Percentiles rank a stretch among this genome's conserved stretches.
These are phyloP conservation scores for Firmiana major DNA, from an alignment of 345 rosid species.

Conservation along the genomic window DNA sequence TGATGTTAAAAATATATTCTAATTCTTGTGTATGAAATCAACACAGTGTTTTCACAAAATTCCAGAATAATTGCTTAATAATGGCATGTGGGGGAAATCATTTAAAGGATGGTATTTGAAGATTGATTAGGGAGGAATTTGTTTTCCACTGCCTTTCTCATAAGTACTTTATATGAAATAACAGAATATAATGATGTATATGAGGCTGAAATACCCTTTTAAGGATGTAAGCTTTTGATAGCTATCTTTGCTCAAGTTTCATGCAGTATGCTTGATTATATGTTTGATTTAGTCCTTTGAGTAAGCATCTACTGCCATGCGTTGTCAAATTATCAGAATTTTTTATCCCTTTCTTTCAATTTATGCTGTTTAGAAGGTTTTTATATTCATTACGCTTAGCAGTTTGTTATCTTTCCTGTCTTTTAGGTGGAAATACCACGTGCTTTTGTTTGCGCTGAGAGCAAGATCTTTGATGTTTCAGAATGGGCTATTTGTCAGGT, in stretches of 20 bases:
- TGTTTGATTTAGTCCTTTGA: neutral
- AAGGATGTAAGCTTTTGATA: constrained; percentile 1
- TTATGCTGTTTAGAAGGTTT: constrained; percentile 2
- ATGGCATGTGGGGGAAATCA: neutral
- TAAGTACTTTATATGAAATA: neutral
- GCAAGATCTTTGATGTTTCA: constrained; percentile 97
- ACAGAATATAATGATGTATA: neutral
- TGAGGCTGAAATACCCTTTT: neutral
- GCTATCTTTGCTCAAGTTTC: neutral
- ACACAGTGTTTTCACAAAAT: neutral
- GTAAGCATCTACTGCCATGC: neutral
- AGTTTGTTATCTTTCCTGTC: constrained; percentile 15
- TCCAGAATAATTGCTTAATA: neutral
- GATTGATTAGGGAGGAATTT: neutral
- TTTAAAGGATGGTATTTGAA: neutral
- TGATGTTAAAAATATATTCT: neutral
- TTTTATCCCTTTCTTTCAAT: neutral
- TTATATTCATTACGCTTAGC: constrained; percentile 13
- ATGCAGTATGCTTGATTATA: neutral
- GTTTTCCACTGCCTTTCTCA: neutral
- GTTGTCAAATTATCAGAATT: constrained; percentile 2
- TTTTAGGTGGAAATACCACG: constrained; percentile 88
- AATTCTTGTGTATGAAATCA: neutral
- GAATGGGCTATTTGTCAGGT: constrained; percentile 99
- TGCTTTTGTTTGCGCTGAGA: constrained; percentile 98